Percentiles rank a stretch among this genome's conserved stretches.
Evolutionary conservation across 2,329 filamentous ascomycete species (phyloP).

Genomic region (Arachnomyces sp.): DNA sequence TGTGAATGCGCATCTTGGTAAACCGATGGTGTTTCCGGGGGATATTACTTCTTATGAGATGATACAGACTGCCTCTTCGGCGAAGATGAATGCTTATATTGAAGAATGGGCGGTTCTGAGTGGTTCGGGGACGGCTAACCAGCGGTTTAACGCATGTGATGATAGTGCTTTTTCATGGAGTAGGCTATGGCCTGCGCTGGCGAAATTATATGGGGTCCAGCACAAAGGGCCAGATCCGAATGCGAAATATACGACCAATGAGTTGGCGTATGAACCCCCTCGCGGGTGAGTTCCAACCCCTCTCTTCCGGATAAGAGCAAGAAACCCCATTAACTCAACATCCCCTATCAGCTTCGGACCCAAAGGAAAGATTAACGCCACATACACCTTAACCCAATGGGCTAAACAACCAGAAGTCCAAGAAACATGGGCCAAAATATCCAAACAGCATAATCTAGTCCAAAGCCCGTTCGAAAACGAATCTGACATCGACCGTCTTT

Average conservation of each 20-base stretch:
- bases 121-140: constrained; percentile 13
- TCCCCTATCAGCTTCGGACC: constrained; percentile 34
- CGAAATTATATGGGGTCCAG: constrained; percentile 18
- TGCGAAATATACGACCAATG: constrained; percentile 6
- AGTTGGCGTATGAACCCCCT: constrained; percentile 9
- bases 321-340: constrained; percentile 6
- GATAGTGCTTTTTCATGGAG: constrained; percentile 18
- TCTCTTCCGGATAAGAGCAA: constrained; percentile 1
- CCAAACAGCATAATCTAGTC: constrained; percentile 32
- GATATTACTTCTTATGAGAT: constrained; percentile 15
- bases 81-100: constrained; percentile 17
- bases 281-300: constrained; percentile 11
- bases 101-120: constrained; percentile 23
- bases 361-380: constrained; percentile 27
- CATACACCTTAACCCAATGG: constrained; percentile 40
- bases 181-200: constrained; percentile 19
- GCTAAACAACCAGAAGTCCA: constrained; percentile 36
- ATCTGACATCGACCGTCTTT: constrained; percentile 36
- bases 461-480: constrained; percentile 30
- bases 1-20: constrained; percentile 15
- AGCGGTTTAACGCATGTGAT: constrained; percentile 23
- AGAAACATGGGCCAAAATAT: constrained; percentile 39
- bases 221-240: constrained; percentile 13
- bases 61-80: constrained; percentile 14
- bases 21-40: constrained; percentile 16